These are phyloP conservation scores for Colletotrichum cuscutae DNA, from an alignment of 2,329 filamentous ascomycete species.

Conservation along the genomic window DNA sequence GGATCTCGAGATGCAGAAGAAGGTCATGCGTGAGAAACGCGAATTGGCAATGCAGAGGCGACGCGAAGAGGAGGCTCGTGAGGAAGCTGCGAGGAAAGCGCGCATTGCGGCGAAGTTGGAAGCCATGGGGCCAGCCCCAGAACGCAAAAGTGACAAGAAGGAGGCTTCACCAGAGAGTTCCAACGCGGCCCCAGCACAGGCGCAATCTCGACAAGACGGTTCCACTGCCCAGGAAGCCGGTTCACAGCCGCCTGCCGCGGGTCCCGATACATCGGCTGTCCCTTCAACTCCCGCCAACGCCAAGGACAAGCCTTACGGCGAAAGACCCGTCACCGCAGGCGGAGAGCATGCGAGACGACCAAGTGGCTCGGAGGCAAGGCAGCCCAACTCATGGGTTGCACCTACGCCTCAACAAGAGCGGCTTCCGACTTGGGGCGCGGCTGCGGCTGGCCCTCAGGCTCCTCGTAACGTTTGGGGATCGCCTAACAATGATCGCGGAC, in stretches of 20 bases:
- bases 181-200: conserved; percentile 41
- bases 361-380: conserved; percentile 37
- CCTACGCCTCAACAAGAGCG: conserved; percentile 53
- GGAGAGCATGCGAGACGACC: conserved; percentile 31
- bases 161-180: conserved; percentile 57
- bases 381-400: conserved; percentile 37
- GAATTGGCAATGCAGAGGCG: conserved; percentile 76
- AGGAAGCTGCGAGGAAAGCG: conserved; percentile 77
- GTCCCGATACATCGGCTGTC: conserved; percentile 12
- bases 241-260: conserved; percentile 19
- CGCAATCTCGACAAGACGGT: conserved; percentile 39
- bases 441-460: conserved; percentile 52
- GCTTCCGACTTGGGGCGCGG: conserved; percentile 60
- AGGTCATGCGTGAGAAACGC: conserved; percentile 77
- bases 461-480: conserved; percentile 79
- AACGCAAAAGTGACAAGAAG: conserved; percentile 68
- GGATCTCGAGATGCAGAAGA: conserved; percentile 73
- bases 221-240: conserved; percentile 17
- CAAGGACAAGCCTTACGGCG: conserved; percentile 19
- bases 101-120: conserved; percentile 79
- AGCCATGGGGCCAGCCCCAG: conserved; percentile 72
- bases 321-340: conserved; percentile 13
- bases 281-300: background rate
- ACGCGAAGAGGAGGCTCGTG: conserved; percentile 75
- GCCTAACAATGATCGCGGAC: conserved; percentile 74